These are phyloP conservation scores for Avena atlantica DNA, from an alignment of 176 grass and related monocot species.

Conservation along the genomic window DNA sequence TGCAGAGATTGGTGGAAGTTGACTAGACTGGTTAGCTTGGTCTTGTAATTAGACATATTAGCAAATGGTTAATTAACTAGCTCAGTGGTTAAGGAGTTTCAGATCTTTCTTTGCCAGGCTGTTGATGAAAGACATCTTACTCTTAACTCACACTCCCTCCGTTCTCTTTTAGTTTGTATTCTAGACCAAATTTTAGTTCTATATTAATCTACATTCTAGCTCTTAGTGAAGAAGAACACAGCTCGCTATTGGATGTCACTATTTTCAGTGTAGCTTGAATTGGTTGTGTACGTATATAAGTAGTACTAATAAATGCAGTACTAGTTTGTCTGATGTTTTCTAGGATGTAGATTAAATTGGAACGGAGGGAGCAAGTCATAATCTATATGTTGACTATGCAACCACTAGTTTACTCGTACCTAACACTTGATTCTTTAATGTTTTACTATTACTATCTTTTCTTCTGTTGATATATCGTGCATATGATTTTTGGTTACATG, in stretches of 20 bases:
- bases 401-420: background rate
- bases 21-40: slow-evolving; percentile 1
- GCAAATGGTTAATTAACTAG: background rate
- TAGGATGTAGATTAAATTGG: no score
- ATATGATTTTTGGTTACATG: background rate
- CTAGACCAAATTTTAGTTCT: no score
- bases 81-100: slow-evolving; percentile 35
- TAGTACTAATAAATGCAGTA: no score
- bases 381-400: background rate
- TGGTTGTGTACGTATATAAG: no score
- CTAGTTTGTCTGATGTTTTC: no score
- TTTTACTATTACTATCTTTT: background rate
- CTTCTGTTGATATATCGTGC: background rate
- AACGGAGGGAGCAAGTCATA: background rate
- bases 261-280: no score
- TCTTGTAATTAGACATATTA: slow-evolving; percentile 12
- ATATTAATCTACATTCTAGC: no score
- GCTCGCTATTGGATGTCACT: no score
- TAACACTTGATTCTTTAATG: slow-evolving; percentile 1
- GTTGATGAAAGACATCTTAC: slow-evolving; percentile 20
- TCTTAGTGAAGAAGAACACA: no score
- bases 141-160: background rate
- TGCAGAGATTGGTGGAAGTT: slow-evolving; percentile 28
- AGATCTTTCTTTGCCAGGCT: slow-evolving; percentile 30
- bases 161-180: no score